These are phyloP conservation scores for Citrus trifoliata DNA, from an alignment of 345 rosid species.

Conservation along the genomic window DNA sequence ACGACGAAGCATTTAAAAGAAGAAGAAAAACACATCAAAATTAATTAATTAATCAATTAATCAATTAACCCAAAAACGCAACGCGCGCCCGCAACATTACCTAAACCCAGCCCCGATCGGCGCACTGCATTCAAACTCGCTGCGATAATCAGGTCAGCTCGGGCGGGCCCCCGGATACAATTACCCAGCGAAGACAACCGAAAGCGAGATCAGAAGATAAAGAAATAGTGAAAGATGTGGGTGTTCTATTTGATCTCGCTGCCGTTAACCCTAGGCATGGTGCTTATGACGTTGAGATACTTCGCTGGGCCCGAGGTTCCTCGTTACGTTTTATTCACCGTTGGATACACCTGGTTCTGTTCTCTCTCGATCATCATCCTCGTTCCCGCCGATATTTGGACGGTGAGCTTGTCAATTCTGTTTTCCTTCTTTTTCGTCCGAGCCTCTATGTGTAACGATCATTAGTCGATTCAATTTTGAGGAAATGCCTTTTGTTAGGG, in stretches of 20 bases:
- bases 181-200: background rate
- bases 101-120: background rate
- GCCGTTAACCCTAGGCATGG: constrained; percentile 96
- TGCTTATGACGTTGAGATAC: constrained; percentile 67
- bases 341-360: constrained; percentile 97
- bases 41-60: too few species aligned
- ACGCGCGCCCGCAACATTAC: background rate
- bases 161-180: background rate
- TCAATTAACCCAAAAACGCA: background rate
- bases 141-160: background rate
- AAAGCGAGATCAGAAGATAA: background rate
- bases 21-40: background rate
- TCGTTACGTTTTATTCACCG: constrained; percentile 87
- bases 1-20: too few species aligned
- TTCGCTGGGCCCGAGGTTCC: constrained; percentile 96
- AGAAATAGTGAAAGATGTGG: constrained; percentile 62
- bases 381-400: constrained; percentile 97
- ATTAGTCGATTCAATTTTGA: background rate
- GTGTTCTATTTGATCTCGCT: constrained; percentile 96
- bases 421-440: background rate
- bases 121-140: background rate
- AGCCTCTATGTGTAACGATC: background rate
- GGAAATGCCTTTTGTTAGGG: background rate
- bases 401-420: constrained; percentile 36
- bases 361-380: constrained; percentile 94